phyloP scores from a whole-genome alignment of 148 eudicot genomes.

The Salicornia ramosissima region DNA sequence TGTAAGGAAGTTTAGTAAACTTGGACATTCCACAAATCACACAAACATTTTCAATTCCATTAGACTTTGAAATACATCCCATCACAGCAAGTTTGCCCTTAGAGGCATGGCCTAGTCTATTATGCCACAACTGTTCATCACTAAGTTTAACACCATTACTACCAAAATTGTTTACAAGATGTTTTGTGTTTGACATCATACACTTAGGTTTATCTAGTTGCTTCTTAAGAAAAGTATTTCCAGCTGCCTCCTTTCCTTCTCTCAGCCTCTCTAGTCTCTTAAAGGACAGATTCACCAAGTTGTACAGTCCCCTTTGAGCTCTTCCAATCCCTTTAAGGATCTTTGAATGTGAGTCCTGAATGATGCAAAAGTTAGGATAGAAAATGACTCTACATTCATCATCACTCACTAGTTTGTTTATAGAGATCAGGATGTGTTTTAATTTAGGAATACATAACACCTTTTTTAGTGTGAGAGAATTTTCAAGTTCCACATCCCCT shows the following conservation, averaged over 20 bases:
- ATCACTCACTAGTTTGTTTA: background rate
- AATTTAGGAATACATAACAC: background rate
- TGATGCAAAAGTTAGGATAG: background rate
- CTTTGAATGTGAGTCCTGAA: background rate
- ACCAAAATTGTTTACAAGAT: no score
- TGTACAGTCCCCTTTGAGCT: background rate
- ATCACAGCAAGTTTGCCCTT: background rate
- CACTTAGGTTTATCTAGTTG: background rate
- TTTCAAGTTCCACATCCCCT: background rate
- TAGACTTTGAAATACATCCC: rapidly evolving
- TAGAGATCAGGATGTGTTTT: background rate
- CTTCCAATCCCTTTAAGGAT: no score
- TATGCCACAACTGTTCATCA: background rate
- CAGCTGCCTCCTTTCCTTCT: background rate
- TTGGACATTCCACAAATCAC: background rate
- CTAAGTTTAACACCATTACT: background rate
- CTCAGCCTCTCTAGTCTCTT: background rate
- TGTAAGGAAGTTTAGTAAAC: background rate
- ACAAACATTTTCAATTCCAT: background rate
- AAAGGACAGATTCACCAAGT: background rate
- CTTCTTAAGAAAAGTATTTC: background rate
- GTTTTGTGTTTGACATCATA: background rate
- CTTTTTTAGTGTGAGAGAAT: background rate
- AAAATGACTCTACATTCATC: background rate
- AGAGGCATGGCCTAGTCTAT: background rate